Evolutionary conservation across 768 basidiomycete species (phyloP), one percentile per base, ranked within the genome.

Genomic region (Dentipellis sp.): DNA sequence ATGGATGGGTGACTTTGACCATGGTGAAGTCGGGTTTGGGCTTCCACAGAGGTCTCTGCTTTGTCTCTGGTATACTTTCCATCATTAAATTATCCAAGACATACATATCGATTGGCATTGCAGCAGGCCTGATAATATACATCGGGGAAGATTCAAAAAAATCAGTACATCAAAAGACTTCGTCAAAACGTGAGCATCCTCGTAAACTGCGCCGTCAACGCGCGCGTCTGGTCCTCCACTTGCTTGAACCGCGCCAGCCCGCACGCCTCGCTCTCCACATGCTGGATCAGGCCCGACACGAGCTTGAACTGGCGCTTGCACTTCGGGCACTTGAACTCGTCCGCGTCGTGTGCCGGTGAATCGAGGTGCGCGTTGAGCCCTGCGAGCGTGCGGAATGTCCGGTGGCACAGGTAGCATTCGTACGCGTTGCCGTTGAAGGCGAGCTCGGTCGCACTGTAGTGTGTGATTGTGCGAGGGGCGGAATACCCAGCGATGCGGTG

Each of bases 401-500:
- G 59, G 65, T 80, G 76, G 65, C 86, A 87, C 21, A 88, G 67
- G 64, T 79, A 79, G 67, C 85, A 88, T 66, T 88, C 84, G 65
- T 74, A 88, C 8, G 60, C 70, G 6, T 1, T 7, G 0, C 72
- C 71, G 58, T 78, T 77, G 71, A 71, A 77, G 10, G 76, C 69
- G 34, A 61, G 65, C 14, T 64, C 62, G 9, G 75, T 76, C 48
- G 74, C 74, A 19, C 34, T 34, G 21, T 37, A n/a, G 19, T 49
- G 23, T 48, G 55, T 56, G 17, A 35, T 52, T 16, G 36, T 52
- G 19, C 48, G 48, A 16, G 10, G 48, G 14, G 48, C 21, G 22
- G 48, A 50, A 10, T 1, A 17, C 9, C 63, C 63, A 29, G 63
- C 58, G 12, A 70, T 58, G 22, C 71, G 71, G 10, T 63, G 59